Base-by-base conservation (phyloP, 2,329 filamentous ascomycete genomes). In the Fonsecaea multimorphosa region DNA sequence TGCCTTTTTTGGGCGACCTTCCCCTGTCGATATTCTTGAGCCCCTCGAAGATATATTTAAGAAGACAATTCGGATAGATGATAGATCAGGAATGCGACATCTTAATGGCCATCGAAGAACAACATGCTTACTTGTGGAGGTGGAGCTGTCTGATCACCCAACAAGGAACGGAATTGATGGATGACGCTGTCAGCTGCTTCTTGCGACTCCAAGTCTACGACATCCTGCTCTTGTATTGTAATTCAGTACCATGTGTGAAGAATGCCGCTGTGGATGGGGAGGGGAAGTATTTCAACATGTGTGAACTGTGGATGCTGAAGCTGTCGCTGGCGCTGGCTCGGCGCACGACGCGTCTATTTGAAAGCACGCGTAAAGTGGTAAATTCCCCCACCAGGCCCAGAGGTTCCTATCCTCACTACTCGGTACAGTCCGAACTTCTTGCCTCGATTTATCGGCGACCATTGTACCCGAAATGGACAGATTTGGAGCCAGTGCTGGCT, bases 401-500 rank as follows among this genome's bases (percentile, higher is more conserved):
- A 29, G n/a, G 16, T 55, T 56, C 11, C 19, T 14, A 60, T 9
- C 57, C 27, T 54, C 34, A 31, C 29, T 34, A 54, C 27, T 54
- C 34, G 16, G 16, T 34, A 54, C 32, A 57, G 11, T 9, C 16
- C 31, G 40, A 16, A 52, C 19, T 16, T 27, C 7, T 52, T 44
- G 36, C 22, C 19, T 31, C 46, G 6, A 46, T 29, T 29, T 19
- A 36, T 24, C 14, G 3, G 22, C 6, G 54, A 58, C 22, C 27
- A 16, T 8, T 22, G 11, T 31, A 27, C 14, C 27, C 12, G 27
- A 49, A 19, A 67, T 69, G 67, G 54, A 65, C 6, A 54, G 53
- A 16, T 19, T 58, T 14, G 58, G 57, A 8, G 40, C 44, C 24
- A 27, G 9, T 3, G 8, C 44, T 27, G 66, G 57, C 53, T 89